phyloP scores from a whole-genome alignment of 1,284 basidiomycete species.

The Sporisorium scitamineum region DNA sequence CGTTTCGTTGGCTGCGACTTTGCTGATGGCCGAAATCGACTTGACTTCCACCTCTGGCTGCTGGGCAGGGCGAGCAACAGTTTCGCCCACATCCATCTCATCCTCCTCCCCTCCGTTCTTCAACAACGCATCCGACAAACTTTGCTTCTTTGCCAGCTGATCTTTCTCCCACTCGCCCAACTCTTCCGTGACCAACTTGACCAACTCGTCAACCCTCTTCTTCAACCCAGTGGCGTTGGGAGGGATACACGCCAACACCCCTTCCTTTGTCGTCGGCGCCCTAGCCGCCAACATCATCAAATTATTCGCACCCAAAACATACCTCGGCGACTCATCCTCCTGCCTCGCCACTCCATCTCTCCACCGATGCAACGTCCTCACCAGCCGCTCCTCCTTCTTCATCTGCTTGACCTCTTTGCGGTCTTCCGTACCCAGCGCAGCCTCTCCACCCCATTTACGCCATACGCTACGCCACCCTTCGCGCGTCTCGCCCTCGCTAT shows the following conservation, averaged over 20 bases:
- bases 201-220: constrained; percentile 53
- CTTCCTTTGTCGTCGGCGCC: constrained; percentile 50
- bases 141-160: constrained; percentile 11
- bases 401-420: constrained; percentile 43
- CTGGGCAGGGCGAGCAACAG: constrained; percentile 7
- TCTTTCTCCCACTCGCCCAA: constrained; percentile 43
- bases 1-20: constrained; percentile 3
- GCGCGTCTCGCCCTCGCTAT: constrained; percentile 55
- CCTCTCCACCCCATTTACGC: constrained; percentile 70
- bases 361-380: constrained; percentile 84
- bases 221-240: constrained; percentile 43
- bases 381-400: constrained; percentile 73
- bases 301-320: constrained; percentile 49
- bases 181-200: constrained; percentile 46
- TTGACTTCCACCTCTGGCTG: neutral
- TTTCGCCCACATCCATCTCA: constrained; percentile 33
- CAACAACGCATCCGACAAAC: constrained; percentile 8
- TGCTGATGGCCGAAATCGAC: constrained; percentile 38
- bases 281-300: constrained; percentile 59
- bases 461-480: constrained; percentile 65
- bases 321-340: constrained; percentile 85
- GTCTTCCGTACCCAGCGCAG: constrained; percentile 53
- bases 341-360: constrained; percentile 82
- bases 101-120: constrained; percentile 6
- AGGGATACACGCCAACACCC: constrained; percentile 48